Conservation (phyloP, 768 basidiomycete genomes). For the Mycena vulgaris region DNA sequence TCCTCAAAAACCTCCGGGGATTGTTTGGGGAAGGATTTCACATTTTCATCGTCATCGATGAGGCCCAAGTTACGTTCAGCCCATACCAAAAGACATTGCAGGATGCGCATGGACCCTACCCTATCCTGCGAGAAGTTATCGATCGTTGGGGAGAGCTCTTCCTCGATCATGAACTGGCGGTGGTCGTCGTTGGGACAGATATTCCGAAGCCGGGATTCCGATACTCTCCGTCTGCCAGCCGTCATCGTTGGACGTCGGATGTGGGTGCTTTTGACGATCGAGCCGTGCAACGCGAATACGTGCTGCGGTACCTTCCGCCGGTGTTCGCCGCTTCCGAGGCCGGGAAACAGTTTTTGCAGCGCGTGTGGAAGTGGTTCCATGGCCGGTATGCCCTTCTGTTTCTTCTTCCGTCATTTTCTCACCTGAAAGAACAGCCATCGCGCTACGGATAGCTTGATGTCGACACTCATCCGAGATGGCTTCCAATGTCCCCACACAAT, state of each 20-base stretch:
- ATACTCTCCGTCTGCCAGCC: not conserved
- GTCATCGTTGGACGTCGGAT: not conserved
- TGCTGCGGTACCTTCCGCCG: not conserved
- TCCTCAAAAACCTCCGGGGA: not conserved
- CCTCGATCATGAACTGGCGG: not conserved
- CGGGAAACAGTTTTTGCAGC: not conserved
- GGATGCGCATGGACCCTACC: not conserved
- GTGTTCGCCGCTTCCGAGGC: not conserved
- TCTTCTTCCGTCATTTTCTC: not conserved
- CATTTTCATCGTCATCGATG: conserved; percentile 12
- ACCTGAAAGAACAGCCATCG: not conserved
- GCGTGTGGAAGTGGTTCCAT: not conserved
- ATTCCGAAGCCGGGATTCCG: not conserved
- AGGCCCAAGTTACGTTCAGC: not conserved
- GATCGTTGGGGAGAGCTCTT: not conserved
- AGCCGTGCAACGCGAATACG: not conserved
- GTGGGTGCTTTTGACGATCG: not conserved
- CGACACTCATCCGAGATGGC: not conserved
- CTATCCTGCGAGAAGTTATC: not conserved
- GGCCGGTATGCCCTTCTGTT: not conserved
- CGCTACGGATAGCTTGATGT: not conserved
- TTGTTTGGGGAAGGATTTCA: conserved; percentile 5
- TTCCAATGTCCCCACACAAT: not conserved
- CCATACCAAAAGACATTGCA: not conserved
- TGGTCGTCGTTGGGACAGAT: not conserved